These are phyloP conservation scores for Didymella lethalis DNA, from an alignment of 2,329 filamentous ascomycete species.

Conservation along the genomic window DNA sequence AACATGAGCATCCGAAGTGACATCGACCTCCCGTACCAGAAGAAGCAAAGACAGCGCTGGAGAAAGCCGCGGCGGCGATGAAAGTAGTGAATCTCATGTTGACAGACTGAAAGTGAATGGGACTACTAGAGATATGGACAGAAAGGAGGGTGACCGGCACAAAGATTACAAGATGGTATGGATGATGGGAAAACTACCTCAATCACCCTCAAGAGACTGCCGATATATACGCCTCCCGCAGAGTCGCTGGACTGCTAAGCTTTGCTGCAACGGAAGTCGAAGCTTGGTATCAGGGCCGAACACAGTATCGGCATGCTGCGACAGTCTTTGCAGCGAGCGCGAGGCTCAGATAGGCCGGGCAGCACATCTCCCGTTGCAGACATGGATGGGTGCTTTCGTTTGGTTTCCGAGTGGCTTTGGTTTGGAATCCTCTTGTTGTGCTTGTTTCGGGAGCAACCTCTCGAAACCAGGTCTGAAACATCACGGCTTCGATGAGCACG, in stretches of 20 bases:
- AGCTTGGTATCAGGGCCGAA: slow-evolving; percentile 33
- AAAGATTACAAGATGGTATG: slow-evolving; percentile 30
- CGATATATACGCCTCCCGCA: slow-evolving; percentile 29
- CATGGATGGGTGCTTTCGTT: slow-evolving; percentile 27
- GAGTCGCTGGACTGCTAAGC: slow-evolving; percentile 16
- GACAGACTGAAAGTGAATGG: slow-evolving; percentile 22
- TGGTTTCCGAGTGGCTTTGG: slow-evolving; percentile 20
- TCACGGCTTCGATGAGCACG: slow-evolving; percentile 23
- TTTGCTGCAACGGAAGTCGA: slow-evolving; percentile 26
- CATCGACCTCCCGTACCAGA: slow-evolving; percentile 22
- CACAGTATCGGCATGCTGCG: slow-evolving; percentile 36
- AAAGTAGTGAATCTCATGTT: slow-evolving; percentile 43
- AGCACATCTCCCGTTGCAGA: slow-evolving; percentile 12
- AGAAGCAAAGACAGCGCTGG: slow-evolving; percentile 37
- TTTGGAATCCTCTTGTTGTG: slow-evolving; percentile 21
- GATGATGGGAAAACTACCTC: slow-evolving; percentile 22
- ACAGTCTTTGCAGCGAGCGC: slow-evolving; percentile 20
- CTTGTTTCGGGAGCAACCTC: slow-evolving; percentile 37
- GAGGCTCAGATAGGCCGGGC: slow-evolving; percentile 7
- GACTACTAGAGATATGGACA: slow-evolving; percentile 13
- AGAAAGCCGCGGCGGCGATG: slow-evolving; percentile 37
- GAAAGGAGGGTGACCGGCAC: slow-evolving; percentile 43
- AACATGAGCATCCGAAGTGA: not conserved
- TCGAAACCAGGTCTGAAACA: slow-evolving; percentile 42
- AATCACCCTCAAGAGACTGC: slow-evolving; percentile 8